Base-by-base conservation (phyloP, 441 rosid genomes). In the Lepidium campestre region DNA sequence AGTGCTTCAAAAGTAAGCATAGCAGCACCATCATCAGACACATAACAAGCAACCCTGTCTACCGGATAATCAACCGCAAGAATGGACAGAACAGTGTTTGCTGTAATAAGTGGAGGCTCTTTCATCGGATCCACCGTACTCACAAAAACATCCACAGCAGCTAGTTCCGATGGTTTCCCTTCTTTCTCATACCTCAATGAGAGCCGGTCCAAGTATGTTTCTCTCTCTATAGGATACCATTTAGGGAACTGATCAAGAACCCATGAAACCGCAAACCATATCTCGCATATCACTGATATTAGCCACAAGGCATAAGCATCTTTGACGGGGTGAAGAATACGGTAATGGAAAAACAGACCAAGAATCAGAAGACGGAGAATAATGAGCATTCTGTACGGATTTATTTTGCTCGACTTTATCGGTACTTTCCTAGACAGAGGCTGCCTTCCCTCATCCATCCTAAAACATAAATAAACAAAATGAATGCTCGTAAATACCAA, bases 381-480 rank as follows among this genome's bases (percentile, higher is more conserved):
- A 22, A 88, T 78, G 32, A 86, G 65, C 84, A 88, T 68, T 71
- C 95, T 80, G 79, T 88, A 88, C 0, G 95, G 95, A 65, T 81
- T 88, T 44, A 88, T 88, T 63, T 80, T 86, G 88, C 95, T 86
- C 0, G 95, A 88, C 18, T 82, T 80, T 72, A 88, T 72, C 0
- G 92, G 87, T 52, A 88, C 40, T 75, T 88, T 88, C 74, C 95
- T 81, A 3, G 95, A 86, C 45, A 88, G 80, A 31, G 92, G 95
- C 77, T 88, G 92, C 64, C 95, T 83, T 71, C 95, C 95, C 74
- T 88, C 90, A 69, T 88, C 95, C 95, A 88, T 88, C 92, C 95
- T 88, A 72, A 15, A 15, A 62, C 58, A 77, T 31, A 7, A 31
- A 45, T 1, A 65, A 37, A 22, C 29, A 60, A 59, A 8, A 25